A percentile compares a stretch with the other conserved stretches of the same genome.
Conservation (phyloP, 768 basidiomycete genomes). For the Leccinum arenicola region DNA sequence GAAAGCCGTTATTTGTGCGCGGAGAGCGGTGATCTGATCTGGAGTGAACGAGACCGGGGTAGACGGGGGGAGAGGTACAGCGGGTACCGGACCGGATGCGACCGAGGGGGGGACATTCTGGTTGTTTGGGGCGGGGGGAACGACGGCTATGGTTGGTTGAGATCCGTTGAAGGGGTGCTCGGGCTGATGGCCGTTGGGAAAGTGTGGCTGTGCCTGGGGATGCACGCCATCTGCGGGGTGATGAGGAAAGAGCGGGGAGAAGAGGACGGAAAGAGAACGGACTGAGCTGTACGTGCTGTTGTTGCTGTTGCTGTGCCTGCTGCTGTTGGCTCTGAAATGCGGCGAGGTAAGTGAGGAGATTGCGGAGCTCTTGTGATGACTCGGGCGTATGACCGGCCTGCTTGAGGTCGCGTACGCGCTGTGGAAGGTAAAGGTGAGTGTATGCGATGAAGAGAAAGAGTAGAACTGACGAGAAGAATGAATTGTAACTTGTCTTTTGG, state of each 20-base stretch:
- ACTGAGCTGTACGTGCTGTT: slow-evolving; percentile 33
- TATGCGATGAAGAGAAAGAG: no score
- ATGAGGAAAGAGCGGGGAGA: slow-evolving; percentile 12
- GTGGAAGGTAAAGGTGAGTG: slow-evolving; percentile 4
- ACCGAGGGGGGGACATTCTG: slow-evolving; percentile 37
- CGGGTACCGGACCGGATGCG: slow-evolving; percentile 48
- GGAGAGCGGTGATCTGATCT: slow-evolving; percentile 73
- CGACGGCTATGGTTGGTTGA: background rate
- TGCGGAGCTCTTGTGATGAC: slow-evolving; percentile 41
- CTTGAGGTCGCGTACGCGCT: slow-evolving; percentile 46
- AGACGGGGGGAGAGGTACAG: slow-evolving; percentile 52
- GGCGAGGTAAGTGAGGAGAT: slow-evolving; percentile 38
- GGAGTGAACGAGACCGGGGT: slow-evolving; percentile 77
- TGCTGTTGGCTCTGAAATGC: slow-evolving; percentile 29
- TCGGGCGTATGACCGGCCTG: slow-evolving; percentile 45
- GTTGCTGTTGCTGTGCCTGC: slow-evolving; percentile 27
- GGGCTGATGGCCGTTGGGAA: slow-evolving; percentile 45
- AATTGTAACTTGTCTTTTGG: slow-evolving; percentile 28
- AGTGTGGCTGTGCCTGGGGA: slow-evolving; percentile 32
- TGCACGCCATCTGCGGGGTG: slow-evolving; percentile 29
- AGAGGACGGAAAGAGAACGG: slow-evolving; percentile 7
- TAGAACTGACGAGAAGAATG: slow-evolving; percentile 12
- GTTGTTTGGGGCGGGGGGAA: slow-evolving; percentile 32
- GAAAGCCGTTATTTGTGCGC: slow-evolving; percentile 81
- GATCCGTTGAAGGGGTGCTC: slow-evolving; percentile 26